These are phyloP conservation scores for Cadophora gregata DNA, from an alignment of 2,329 filamentous ascomycete species.

Conservation along the genomic window DNA sequence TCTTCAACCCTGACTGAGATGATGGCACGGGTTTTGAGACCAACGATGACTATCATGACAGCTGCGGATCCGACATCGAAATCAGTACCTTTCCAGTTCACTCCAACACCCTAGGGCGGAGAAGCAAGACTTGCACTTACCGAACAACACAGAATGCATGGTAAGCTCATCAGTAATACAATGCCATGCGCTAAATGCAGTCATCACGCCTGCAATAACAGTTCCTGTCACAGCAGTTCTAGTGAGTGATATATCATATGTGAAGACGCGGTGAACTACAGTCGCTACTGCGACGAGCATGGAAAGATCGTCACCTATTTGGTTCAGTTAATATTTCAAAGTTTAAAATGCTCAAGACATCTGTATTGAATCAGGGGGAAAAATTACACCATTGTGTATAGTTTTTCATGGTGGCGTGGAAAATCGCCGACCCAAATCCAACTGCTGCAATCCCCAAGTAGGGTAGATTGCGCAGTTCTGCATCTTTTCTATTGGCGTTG, in stretches of 20 bases:
- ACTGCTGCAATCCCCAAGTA: conserved; percentile 52
- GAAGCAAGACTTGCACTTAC: conserved; percentile 13
- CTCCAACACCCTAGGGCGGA: not conserved
- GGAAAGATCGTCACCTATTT: conserved; percentile 57
- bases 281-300: conserved; percentile 61
- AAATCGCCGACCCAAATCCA: conserved; percentile 50
- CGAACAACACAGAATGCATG: conserved; percentile 40
- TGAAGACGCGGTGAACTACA: conserved; percentile 56
- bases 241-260: conserved; percentile 53
- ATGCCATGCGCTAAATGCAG: conserved; percentile 50
- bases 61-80: not conserved
- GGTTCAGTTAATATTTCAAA: conserved; percentile 2
- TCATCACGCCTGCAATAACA: conserved; percentile 49
- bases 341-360: no score
- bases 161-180: conserved; percentile 39
- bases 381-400: conserved; percentile 52
- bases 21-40: conserved; percentile 39
- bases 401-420: conserved; percentile 52
- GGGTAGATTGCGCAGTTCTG: conserved; percentile 43
- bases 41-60: conserved; percentile 37
- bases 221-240: conserved; percentile 53
- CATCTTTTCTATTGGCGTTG: conserved; percentile 40
- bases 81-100: not conserved
- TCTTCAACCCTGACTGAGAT: conserved; percentile 38
- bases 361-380: conserved; percentile 43